These are phyloP conservation scores for Backusella macrospora DNA, from an alignment of 192 early-diverging fungal genomes.

Conservation along the genomic window DNA sequence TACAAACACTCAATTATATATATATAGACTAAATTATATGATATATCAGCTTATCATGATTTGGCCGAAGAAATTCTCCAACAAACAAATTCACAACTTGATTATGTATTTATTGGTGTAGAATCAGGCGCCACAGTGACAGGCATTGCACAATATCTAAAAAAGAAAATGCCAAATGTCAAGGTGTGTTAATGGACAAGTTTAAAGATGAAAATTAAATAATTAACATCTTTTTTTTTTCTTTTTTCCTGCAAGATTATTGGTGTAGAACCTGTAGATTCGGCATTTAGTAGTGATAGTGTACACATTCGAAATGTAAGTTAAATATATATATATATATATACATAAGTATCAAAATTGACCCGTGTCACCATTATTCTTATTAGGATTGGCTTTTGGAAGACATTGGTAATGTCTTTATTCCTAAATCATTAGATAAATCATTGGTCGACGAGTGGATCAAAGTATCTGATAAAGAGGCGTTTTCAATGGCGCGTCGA, in stretches of 20 bases:
- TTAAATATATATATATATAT: neutral
- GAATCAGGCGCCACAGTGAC: slow-evolving; percentile 69
- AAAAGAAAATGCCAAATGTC: slow-evolving; percentile 52
- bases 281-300: slow-evolving; percentile 52
- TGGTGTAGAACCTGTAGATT: slow-evolving; percentile 72
- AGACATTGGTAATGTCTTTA: slow-evolving; percentile 70
- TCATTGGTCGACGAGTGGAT: slow-evolving; percentile 65
- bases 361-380: slow-evolving; percentile 15
- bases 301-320: slow-evolving; percentile 10
- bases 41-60: slow-evolving; percentile 43
- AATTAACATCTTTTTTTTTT: neutral
- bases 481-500: slow-evolving; percentile 69
- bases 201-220: neutral
- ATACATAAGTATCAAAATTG: neutral
- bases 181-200: slow-evolving; percentile 37
- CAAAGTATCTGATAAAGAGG: slow-evolving; percentile 67
- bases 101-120: slow-evolving; percentile 69
- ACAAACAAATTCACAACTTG: slow-evolving; percentile 53
- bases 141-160: slow-evolving; percentile 59
- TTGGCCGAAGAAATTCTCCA: slow-evolving; percentile 67
- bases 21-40: neutral
- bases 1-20: neutral
- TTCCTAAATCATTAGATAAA: slow-evolving; percentile 55
- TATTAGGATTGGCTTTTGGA: slow-evolving; percentile 66
- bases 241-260: slow-evolving; percentile 45